Evolutionary conservation across 257 asterid genomes (phyloP).

Genomic region (Petrea volubilis): DNA sequence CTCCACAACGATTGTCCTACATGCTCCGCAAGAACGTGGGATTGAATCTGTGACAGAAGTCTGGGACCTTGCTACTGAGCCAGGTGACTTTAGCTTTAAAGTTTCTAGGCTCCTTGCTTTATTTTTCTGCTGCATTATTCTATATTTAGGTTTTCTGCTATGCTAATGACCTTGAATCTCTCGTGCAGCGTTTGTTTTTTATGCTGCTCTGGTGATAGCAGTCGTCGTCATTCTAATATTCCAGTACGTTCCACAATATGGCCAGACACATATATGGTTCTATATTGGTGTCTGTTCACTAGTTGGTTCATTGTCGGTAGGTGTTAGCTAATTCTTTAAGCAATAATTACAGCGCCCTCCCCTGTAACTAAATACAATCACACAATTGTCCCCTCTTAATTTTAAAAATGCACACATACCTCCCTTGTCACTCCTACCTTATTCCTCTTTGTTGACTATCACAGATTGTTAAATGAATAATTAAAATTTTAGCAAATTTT

Average conservation of each 20-base stretch:
- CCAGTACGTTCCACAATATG: slow-evolving; percentile 64
- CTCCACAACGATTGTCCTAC: slow-evolving; percentile 90
- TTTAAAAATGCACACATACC: no score
- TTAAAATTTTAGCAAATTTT: no score
- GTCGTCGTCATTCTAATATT: slow-evolving; percentile 53
- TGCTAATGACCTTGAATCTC: slow-evolving; percentile 16
- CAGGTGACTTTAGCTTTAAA: slow-evolving; percentile 49
- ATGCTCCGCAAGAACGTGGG: slow-evolving; percentile 95
- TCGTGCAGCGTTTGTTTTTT: slow-evolving; percentile 66
- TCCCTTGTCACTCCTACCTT: no score
- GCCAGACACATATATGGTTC: slow-evolving; percentile 80
- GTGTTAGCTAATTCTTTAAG: slow-evolving; percentile 27
- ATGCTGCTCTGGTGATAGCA: slow-evolving; percentile 59
- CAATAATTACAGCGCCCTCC: no score
- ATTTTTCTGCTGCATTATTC: slow-evolving; percentile 11
- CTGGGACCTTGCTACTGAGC: slow-evolving; percentile 96
- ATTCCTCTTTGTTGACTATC: no score
- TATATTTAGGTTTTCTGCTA: slow-evolving; percentile 26
- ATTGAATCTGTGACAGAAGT: slow-evolving; percentile 91
- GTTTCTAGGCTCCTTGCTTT: background rate
- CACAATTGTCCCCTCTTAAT: no score
- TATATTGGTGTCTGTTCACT: slow-evolving; percentile 76
- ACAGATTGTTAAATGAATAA: no score
- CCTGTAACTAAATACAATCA: no score
- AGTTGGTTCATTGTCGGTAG: slow-evolving; percentile 90